Base-by-base conservation (phyloP, 1,284 basidiomycete genomes). In the Microbotryum silenes-acaulis region DNA sequence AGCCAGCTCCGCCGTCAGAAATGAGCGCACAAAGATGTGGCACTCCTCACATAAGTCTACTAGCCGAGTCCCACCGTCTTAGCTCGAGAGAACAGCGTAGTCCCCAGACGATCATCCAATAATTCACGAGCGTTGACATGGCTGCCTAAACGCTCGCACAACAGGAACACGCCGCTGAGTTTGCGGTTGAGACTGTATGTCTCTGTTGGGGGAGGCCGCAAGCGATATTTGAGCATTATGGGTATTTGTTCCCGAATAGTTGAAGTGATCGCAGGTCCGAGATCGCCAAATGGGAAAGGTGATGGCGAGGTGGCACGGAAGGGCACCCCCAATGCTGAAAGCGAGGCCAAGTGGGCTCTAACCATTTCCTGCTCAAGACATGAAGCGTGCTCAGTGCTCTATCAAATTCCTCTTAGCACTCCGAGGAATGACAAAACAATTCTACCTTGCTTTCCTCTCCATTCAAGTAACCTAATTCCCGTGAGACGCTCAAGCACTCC, bases 111-210 rank as follows among this genome's bases (percentile, higher is more conserved):
- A 31, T 37, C 79, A 60, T 88, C 82, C 89, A 90, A 92, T 42
- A 97, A 76, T 23, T 74, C 76, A 71, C 79, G 81, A 65, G 89
- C 89, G 72, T 89, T 82, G 21, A 97, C 84, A 2, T 79, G 80
- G 18, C 90, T 89, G 50, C 82, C 82, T 45, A 97, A 78, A 59
- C 89, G 80, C 18, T 91, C 85, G 53, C 94, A 94, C 18, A 97
- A 81, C 66, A 98, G 78, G 77, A 98, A 97, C 3, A 90, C 87
- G 0, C 94, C 93, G 68, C 90, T 92, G 66, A 97, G 74, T 81
- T 97, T 98, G 72, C 93, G 79, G 75, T 98, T 98, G 57, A 97
- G 77, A 74, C 87, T 91, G 75, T 97, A 97, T 1, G 94, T 97
- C 77, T 97, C 92, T 62, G 83, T 79, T 0, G 94, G 94, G 2